Evolutionary conservation across 192 early-diverging fungal species (phyloP), one percentile per base, ranked within the genome.

Genomic region (Coemansia sp.): DNA sequence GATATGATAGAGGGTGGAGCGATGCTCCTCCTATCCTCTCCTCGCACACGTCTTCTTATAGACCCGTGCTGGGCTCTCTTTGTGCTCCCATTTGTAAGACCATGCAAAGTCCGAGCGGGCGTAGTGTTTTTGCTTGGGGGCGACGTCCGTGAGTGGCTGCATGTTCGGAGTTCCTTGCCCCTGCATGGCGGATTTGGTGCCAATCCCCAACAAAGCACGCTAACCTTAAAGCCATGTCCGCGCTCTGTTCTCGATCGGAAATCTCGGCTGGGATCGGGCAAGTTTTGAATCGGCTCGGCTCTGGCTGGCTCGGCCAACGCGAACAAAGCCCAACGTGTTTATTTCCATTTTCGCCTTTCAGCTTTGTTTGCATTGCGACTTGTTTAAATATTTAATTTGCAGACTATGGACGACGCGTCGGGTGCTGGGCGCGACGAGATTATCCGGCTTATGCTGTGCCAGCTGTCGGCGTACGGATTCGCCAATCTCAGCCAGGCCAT

Each of bases 401-500:
- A 19, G 47, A 61, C 56, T 31, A 64, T 59, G 57, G 52, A 43
- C 49, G 42, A 35, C 22, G 56, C 56, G n/a, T 16, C 32, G 23
- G 31, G 53, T 0, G 46, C 23, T 0, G 56, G 14, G 6, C 67
- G 69, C 47, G 74, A 77, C 19, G 74, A 70, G 53, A 35, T 77
- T 22, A 43, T 77, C 1, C 57, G 44, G 58, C 69, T 77, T 22
- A 67, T 77, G 10, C 56, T 67, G 57, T 54, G 85, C 60, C 80
- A 81, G 65, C 68, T 84, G 32, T 58, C 75, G 35, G 80, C 71
- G 18, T 86, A 86, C 58, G 83, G 84, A 46, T 84, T 67, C 40
- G 62, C 73, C 10, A 66, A 70, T 46, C 64, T 89, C 43, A 84
- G 84, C 38, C 82, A 81, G 64, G 71, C 78, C 27, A 80, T 90